Percentiles rank a stretch among this genome's conserved stretches.
phyloP scores from a whole-genome alignment of 164 flowering plant genomes.

The Platanus orientalis region DNA sequence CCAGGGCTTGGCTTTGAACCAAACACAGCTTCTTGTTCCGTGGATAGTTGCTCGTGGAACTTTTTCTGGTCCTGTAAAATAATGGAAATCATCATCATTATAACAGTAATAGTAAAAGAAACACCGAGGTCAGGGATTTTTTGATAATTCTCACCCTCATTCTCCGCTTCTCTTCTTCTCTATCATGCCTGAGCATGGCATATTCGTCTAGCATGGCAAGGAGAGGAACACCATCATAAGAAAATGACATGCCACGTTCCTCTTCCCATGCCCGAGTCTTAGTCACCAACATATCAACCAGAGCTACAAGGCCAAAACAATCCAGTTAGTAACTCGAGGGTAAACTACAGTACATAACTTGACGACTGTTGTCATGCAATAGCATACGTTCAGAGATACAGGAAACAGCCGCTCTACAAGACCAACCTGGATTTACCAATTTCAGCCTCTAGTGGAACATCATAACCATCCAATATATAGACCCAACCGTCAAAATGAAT shows the following conservation, averaged over 20 bases:
- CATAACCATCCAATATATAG: too few relatives aligned
- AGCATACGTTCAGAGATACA: neutral
- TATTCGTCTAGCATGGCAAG: constrained; percentile 96
- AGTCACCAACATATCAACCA: constrained; percentile 67
- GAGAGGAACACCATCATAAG: constrained; percentile 93
- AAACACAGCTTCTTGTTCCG: constrained; percentile 72
- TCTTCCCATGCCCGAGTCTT: constrained; percentile 96
- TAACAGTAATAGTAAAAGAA: neutral
- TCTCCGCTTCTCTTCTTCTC: constrained; percentile 92
- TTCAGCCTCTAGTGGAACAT: too few relatives aligned
- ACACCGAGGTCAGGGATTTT: neutral
- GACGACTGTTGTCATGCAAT: too few relatives aligned
- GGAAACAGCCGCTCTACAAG: too few relatives aligned
- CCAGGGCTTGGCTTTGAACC: constrained; percentile 79
- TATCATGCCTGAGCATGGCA: constrained; percentile 88
- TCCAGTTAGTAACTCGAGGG: neutral
- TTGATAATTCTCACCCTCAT: constrained; percentile 52
- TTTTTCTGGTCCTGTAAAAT: constrained; percentile 90
- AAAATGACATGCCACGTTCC: constrained; percentile 62
- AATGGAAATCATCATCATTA: too few relatives aligned
- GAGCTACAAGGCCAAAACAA: constrained; percentile 32
- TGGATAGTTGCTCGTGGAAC: constrained; percentile 65
- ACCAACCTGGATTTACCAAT: too few relatives aligned
- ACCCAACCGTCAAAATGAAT: too few relatives aligned
- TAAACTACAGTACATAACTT: neutral